Evolutionary conservation across 2,329 filamentous ascomycete species (phyloP).

Genomic region (Grosmannia serpens): DNA sequence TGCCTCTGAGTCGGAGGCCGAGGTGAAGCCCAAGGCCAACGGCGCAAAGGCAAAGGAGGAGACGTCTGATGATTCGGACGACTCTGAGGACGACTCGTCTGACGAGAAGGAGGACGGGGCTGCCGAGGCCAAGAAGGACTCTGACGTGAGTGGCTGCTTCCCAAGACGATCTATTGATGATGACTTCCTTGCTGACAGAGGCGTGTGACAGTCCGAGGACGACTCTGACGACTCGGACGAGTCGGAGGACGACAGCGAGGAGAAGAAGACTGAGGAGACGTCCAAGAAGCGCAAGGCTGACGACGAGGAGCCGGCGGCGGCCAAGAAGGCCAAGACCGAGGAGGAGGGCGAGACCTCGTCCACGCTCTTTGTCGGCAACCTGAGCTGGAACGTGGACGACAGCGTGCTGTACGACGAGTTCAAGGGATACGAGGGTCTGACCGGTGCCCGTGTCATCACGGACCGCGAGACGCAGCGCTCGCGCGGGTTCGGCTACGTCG

Average conservation of each 20-base stretch:
- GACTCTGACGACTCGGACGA: slow-evolving; percentile 22
- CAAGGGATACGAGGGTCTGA: slow-evolving; percentile 62
- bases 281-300: slow-evolving; percentile 60
- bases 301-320: slow-evolving; percentile 33
- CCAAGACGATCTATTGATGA: not conserved
- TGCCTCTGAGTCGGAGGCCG: slow-evolving; percentile 11
- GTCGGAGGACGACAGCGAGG: slow-evolving; percentile 16
- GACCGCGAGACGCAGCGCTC: slow-evolving; percentile 72
- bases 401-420: slow-evolving; percentile 72
- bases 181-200: not conserved
- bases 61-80: slow-evolving; percentile 18
- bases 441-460: slow-evolving; percentile 67
- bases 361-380: slow-evolving; percentile 81
- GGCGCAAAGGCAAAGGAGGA: slow-evolving; percentile 6
- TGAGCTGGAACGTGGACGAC: slow-evolving; percentile 86
- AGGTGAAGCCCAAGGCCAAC: slow-evolving; percentile 14
- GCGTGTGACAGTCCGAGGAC: slow-evolving; percentile 20
- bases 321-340: slow-evolving; percentile 60
- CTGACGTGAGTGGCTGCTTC: slow-evolving; percentile 6
- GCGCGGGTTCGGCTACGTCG: slow-evolving; percentile 89
- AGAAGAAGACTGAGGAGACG: slow-evolving; percentile 20
- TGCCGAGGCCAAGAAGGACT: slow-evolving; percentile 9
- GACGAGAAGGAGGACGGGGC: slow-evolving; percentile 16
- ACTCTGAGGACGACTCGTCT: slow-evolving; percentile 18
- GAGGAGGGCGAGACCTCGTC: slow-evolving; percentile 28